Percentiles rank a stretch among this genome's conserved stretches.
phyloP scores from a whole-genome alignment of 164 flowering plant genomes.

The Nymphaea thermarum region DNA sequence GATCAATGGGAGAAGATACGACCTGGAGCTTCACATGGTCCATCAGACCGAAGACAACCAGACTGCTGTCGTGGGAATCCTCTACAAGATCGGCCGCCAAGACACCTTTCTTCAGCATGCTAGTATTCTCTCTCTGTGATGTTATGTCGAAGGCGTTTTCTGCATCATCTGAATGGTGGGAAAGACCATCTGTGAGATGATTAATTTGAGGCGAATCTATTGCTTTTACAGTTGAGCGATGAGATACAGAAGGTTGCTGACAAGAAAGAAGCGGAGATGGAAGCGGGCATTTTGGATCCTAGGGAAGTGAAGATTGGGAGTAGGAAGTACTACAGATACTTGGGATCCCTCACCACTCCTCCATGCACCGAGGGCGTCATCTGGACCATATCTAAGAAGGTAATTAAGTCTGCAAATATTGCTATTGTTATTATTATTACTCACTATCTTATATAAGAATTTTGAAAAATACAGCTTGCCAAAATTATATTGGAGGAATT shows the following conservation, averaged over 20 bases:
- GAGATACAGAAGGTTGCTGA: neutral
- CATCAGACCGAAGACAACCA: conserved; percentile 25
- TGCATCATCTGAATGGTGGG: too few relatives aligned
- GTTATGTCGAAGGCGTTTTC: neutral
- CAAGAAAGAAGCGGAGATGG: neutral
- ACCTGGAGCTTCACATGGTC: conserved; percentile 49
- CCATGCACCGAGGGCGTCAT: conserved; percentile 19
- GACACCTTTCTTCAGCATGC: conserved; percentile 46
- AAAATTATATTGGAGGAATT: too few relatives aligned
- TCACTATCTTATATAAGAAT: too few relatives aligned
- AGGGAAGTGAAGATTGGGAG: conserved; percentile 7
- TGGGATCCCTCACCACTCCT: conserved; percentile 22
- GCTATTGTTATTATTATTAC: too few relatives aligned
- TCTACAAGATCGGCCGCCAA: conserved; percentile 37
- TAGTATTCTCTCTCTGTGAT: neutral
- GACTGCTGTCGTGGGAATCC: conserved; percentile 38
- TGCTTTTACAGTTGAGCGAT: conserved; percentile 5
- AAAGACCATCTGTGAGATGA: neutral
- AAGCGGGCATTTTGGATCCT: conserved; percentile 10
- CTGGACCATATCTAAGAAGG: conserved; percentile 12
- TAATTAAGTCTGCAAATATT: too few relatives aligned
- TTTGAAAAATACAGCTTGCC: too few relatives aligned
- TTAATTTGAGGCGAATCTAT: neutral
- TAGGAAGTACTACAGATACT: conserved; percentile 16
- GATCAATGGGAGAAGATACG: conserved; percentile 31